Conservation (phyloP, 495 filamentous ascomycete species). For the Tuber calosporum region DNA sequence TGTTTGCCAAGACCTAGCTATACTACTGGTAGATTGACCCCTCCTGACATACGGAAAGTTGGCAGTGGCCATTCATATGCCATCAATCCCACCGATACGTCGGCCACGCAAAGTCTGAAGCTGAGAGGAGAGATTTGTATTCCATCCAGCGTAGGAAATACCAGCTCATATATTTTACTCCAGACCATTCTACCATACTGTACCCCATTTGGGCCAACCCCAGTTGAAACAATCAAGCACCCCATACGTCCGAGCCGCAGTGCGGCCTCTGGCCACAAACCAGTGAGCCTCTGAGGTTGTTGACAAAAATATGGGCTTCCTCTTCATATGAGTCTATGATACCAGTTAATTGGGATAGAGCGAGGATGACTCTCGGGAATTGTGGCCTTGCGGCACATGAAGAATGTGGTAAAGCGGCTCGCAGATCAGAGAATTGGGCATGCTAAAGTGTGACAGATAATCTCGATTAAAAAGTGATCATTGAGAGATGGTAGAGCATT, state of each 20-base stretch:
- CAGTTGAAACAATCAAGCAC: background rate
- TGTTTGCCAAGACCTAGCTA: background rate
- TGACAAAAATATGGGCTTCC: background rate
- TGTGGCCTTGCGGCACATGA: background rate
- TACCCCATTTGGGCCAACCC: background rate
- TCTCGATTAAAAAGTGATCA: background rate
- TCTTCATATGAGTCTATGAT: background rate
- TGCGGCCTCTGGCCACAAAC: background rate
- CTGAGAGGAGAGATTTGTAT: background rate
- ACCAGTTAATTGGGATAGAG: background rate
- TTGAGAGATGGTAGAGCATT: background rate
- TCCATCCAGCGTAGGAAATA: background rate
- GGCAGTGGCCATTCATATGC: background rate
- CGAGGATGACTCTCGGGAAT: background rate
- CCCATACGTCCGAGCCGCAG: background rate
- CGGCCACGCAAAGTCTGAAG: background rate
- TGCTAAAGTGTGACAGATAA: background rate
- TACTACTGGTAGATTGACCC: background rate
- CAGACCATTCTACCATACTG: background rate
- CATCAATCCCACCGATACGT: background rate
- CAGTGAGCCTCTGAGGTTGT: background rate
- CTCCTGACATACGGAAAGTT: background rate
- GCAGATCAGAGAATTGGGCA: background rate
- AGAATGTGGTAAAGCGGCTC: background rate
- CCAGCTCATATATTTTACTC: background rate